Evolutionary conservation across 1,284 basidiomycete genomes (phyloP).

Genomic region (Ustilago hordei): DNA sequence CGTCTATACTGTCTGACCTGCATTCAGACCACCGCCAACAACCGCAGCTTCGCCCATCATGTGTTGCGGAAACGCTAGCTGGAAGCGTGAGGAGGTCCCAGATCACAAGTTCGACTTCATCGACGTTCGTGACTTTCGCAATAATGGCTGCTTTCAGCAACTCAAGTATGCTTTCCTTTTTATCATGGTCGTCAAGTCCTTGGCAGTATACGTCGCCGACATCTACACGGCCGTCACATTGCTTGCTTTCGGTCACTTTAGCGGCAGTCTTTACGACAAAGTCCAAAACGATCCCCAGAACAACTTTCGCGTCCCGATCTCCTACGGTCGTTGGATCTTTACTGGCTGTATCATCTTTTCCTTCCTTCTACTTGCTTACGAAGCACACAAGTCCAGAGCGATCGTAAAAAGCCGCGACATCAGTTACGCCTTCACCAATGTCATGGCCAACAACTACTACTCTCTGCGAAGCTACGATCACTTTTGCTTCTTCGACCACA

Average conservation of each 20-base stretch:
- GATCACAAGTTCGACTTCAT: slow-evolving; percentile 99
- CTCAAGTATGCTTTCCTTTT: slow-evolving; percentile 92
- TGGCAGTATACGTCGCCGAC: slow-evolving; percentile 95
- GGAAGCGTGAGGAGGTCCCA: slow-evolving; percentile 96
- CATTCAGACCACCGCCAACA: neutral
- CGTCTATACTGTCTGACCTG: slow-evolving; percentile 12
- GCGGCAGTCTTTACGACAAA: slow-evolving; percentile 80
- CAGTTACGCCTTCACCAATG: slow-evolving; percentile 76
- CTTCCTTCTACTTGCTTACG: slow-evolving; percentile 91
- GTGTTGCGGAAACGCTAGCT: slow-evolving; percentile 70
- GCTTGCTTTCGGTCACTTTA: slow-evolving; percentile 91
- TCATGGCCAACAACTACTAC: slow-evolving; percentile 86
- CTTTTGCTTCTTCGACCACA: slow-evolving; percentile 97
- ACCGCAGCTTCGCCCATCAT: slow-evolving; percentile 20
- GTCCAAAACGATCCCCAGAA: slow-evolving; percentile 75
- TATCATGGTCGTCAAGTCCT: slow-evolving; percentile 89
- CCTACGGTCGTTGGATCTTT: slow-evolving; percentile 93
- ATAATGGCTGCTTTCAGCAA: slow-evolving; percentile 85
- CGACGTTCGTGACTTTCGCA: slow-evolving; percentile 89
- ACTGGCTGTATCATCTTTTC: slow-evolving; percentile 97
- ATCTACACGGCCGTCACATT: slow-evolving; percentile 97
- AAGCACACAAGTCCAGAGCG: slow-evolving; percentile 88
- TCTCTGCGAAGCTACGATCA: slow-evolving; percentile 87
- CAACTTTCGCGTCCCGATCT: slow-evolving; percentile 88
- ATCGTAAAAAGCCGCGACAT: slow-evolving; percentile 95